Evolutionary conservation across 495 filamentous ascomycete genomes (phyloP).

Genomic region (Hypoxylon trugodes): DNA sequence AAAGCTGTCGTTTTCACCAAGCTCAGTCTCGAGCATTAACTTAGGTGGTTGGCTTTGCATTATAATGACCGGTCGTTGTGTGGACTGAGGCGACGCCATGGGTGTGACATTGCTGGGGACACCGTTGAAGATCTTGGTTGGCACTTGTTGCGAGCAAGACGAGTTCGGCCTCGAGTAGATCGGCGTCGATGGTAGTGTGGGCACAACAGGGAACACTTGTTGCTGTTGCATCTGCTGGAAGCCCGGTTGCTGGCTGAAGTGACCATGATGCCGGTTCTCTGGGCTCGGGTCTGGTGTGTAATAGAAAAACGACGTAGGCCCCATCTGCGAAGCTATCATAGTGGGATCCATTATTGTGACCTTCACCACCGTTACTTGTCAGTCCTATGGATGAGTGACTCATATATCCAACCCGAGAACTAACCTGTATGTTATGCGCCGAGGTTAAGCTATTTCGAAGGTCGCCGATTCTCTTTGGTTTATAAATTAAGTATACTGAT

Average conservation of each 20-base stretch:
- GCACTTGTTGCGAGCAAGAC: conserved; percentile 65
- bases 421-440: conserved; percentile 20
- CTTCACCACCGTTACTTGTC: conserved; percentile 26
- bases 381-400: conserved; percentile 19
- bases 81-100: conserved; percentile 79
- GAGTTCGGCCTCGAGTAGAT: conserved; percentile 81
- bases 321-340: conserved; percentile 66
- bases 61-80: conserved; percentile 79
- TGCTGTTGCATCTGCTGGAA: conserved; percentile 55
- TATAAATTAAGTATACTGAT: conserved; percentile 57
- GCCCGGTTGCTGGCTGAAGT: conserved; percentile 80
- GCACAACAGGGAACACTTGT: conserved; percentile 60
- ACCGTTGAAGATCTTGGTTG: conserved; percentile 66
- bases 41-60: conserved; percentile 74
- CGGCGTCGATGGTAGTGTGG: conserved; percentile 67
- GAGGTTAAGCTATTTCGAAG: conserved; percentile 12
- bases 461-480: conserved; percentile 39
- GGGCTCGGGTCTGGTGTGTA: conserved; percentile 81
- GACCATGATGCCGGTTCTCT: conserved; percentile 80
- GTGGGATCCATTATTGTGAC: conserved; percentile 53
- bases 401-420: conserved; percentile 3
- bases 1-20: conserved; percentile 70
- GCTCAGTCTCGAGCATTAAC: conserved; percentile 83
- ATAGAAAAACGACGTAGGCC: conserved; percentile 88
- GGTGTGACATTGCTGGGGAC: conserved; percentile 72